Conservation (phyloP, 2,329 filamentous ascomycete genomes). For the Diplocarpon mali region DNA sequence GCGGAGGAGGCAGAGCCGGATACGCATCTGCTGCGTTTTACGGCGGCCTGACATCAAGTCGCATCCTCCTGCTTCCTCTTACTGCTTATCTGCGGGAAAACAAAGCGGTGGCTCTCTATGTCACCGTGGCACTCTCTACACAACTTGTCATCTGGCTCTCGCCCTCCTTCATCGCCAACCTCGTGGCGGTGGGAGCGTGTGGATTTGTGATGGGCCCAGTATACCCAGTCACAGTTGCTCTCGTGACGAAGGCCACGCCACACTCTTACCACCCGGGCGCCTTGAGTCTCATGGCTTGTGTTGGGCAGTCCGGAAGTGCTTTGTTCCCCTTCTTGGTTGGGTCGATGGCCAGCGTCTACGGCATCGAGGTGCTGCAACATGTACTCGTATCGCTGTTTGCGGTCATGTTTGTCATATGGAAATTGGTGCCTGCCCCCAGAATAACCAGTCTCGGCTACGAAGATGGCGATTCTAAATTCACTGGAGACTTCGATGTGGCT, state of each 20-base stretch:
- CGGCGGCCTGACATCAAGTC: slow-evolving; percentile 66
- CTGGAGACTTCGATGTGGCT: too few relatives aligned
- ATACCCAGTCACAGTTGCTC: slow-evolving; percentile 7
- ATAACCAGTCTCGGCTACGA: too few relatives aligned
- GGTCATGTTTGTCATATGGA: slow-evolving; percentile 3
- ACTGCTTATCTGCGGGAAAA: slow-evolving; percentile 65
- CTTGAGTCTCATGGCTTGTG: slow-evolving; percentile 6
- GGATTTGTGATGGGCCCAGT: slow-evolving; percentile 8
- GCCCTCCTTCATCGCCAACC: slow-evolving; percentile 50
- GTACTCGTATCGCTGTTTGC: slow-evolving; percentile 4
- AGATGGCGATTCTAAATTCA: too few relatives aligned
- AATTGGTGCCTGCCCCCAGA: slow-evolving; percentile 5
- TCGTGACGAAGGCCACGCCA: slow-evolving; percentile 6
- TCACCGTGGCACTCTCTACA: slow-evolving; percentile 49
- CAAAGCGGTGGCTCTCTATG: slow-evolving; percentile 49
- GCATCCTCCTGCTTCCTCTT: slow-evolving; percentile 62
- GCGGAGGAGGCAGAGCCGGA: slow-evolving; percentile 60
- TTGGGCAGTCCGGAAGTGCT: slow-evolving; percentile 7
- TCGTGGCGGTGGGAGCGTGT: slow-evolving; percentile 3
- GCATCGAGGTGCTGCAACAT: slow-evolving; percentile 4
- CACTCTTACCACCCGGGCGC: slow-evolving; percentile 5
- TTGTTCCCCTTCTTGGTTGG: slow-evolving; percentile 7
- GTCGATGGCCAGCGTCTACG: neutral
- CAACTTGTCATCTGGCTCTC: slow-evolving; percentile 72
- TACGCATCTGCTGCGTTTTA: slow-evolving; percentile 73